phyloP scores from a whole-genome alignment of 176 grass and related monocot genomes.

The Carex cristatella region DNA sequence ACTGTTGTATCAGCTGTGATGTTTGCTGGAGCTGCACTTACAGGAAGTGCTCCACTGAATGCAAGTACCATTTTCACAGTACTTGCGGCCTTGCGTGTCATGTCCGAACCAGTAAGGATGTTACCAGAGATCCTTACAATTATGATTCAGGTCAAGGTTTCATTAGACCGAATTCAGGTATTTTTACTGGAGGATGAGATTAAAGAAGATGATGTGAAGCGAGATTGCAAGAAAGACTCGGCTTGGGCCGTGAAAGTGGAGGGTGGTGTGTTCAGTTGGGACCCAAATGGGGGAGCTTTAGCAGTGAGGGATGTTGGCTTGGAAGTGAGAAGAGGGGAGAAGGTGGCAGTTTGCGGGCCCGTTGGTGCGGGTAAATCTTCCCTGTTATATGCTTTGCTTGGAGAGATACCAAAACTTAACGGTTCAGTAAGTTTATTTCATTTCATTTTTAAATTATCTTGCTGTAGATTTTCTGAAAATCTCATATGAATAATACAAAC shows the following conservation, averaged over 20 bases:
- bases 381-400: constrained; percentile 65
- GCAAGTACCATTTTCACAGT: constrained; percentile 78
- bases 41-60: constrained; percentile 59
- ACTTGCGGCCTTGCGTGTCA: constrained; percentile 61
- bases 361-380: constrained; percentile 93
- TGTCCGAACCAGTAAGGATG: constrained; percentile 78
- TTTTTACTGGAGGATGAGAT: constrained; percentile 90
- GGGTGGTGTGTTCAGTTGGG: constrained; percentile 61
- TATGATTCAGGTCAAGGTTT: constrained; percentile 89
- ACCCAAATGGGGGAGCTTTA: constrained; percentile 27
- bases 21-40: constrained; percentile 46
- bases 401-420: constrained; percentile 67
- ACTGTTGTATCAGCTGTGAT: constrained; percentile 75
- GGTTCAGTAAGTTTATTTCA: constrained; percentile 58
- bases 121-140: constrained; percentile 72
- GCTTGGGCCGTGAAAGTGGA: constrained; percentile 35
- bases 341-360: constrained; percentile 68
- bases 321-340: constrained; percentile 44
- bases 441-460: constrained; percentile 1
- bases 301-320: constrained; percentile 56
- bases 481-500: neutral
- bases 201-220: constrained; percentile 49
- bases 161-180: constrained; percentile 59
- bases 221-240: constrained; percentile 18
- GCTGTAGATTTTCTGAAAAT: neutral